Percentiles rank a stretch among this genome's conserved stretches.
phyloP scores from a whole-genome alignment of 2,329 filamentous ascomycete species.

The Ophiosphaerella herpotricha region DNA sequence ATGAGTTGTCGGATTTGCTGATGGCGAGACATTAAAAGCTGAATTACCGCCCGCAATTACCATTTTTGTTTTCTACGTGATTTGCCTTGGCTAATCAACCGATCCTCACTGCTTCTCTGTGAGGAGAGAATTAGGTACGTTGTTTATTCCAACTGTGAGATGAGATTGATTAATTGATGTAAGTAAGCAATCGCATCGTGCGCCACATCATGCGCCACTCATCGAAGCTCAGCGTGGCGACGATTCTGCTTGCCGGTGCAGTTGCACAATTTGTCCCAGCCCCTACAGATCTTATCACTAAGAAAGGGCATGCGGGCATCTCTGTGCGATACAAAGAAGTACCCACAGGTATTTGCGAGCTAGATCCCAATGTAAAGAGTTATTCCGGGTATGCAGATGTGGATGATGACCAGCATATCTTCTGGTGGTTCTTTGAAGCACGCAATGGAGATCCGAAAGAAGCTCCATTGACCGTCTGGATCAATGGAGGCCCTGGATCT shows the following conservation, averaged over 20 bases:
- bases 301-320: constrained; percentile 53
- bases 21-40: not conserved
- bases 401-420: constrained; percentile 56
- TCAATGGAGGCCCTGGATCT: constrained; percentile 61
- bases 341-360: constrained; percentile 59
- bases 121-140: not conserved
- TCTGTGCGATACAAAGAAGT: constrained; percentile 64
- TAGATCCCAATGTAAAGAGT: constrained; percentile 60
- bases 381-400: constrained; percentile 62
- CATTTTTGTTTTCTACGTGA: no score
- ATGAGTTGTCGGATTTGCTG: constrained; percentile 2
- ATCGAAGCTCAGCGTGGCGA: constrained; percentile 12
- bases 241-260: constrained; percentile 24
- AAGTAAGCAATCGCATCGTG: not conserved
- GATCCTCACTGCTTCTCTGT: no score
- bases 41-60: not conserved
- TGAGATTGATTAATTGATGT: not conserved
- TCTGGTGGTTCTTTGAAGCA: constrained; percentile 63
- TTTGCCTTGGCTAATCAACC: no score
- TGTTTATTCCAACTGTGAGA: not conserved
- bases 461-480: constrained; percentile 65
- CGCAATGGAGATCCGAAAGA: constrained; percentile 54
- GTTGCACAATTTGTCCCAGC: constrained; percentile 52
- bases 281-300: constrained; percentile 51
- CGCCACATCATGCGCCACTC: constrained; percentile 11